Evolutionary conservation across 139 green algal species (phyloP).

Genomic region (Chlamydomonas asymmetrica): DNA sequence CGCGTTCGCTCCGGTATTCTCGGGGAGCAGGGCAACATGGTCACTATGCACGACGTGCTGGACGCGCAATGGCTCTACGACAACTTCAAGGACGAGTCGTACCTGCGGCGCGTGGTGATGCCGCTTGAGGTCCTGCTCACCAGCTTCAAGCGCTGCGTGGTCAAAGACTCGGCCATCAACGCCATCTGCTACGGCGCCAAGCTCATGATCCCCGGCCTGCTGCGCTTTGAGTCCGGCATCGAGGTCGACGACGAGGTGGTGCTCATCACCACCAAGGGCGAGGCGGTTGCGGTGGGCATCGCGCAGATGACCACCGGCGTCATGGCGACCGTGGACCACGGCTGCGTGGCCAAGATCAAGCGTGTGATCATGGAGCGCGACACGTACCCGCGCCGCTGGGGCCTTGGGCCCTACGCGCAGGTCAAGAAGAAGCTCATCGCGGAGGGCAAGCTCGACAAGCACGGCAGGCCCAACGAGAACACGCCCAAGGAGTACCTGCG

Average conservation of each 20-base stretch:
- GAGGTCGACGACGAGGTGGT: constrained; percentile 96
- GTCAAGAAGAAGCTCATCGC: constrained; percentile 98
- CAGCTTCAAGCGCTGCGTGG: constrained; percentile 94
- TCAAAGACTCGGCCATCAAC: constrained; percentile 98
- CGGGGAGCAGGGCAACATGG: constrained; percentile 96
- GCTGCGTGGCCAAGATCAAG: constrained; percentile 96
- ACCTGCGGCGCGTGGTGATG: constrained; percentile 93
- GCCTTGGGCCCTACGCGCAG: constrained; percentile 90
- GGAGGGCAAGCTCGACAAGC: constrained; percentile 96
- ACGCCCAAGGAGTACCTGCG: constrained; percentile 92
- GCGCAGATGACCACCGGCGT: constrained; percentile 95
- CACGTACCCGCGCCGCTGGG: constrained; percentile 95
- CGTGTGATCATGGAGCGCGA: constrained; percentile 98
- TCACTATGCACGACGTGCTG: constrained; percentile 99
- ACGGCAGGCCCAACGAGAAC: constrained; percentile 92
- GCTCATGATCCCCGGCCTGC: constrained; percentile 95
- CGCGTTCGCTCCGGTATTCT: constrained; percentile 94
- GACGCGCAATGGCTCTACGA: constrained; percentile 94
- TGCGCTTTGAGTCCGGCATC: constrained; percentile 87
- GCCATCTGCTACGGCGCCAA: constrained; percentile 99
- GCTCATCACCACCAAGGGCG: constrained; percentile 99
- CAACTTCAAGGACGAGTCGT: constrained; percentile 92
- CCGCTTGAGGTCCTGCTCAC: constrained; percentile 94
- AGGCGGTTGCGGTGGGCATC: constrained; percentile 94
- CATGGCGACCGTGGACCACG: constrained; percentile 95